These are phyloP conservation scores for Erodium maritimum DNA, from an alignment of 345 rosid species.

Conservation along the genomic window DNA sequence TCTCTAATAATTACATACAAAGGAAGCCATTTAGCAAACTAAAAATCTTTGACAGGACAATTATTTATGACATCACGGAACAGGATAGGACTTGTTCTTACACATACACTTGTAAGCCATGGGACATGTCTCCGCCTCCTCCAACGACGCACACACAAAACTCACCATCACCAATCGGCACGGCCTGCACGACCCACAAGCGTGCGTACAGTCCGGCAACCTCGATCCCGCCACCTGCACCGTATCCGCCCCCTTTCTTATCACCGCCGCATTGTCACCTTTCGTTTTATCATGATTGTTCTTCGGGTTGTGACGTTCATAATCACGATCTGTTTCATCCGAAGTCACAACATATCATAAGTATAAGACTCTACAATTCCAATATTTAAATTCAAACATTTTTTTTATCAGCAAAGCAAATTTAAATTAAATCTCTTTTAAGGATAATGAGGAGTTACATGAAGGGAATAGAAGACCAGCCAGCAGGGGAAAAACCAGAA, in stretches of 20 bases:
- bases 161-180: conserved; percentile 89
- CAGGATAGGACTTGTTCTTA: conserved; percentile 69
- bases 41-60: background rate
- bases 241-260: conserved; percentile 36
- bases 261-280: conserved; percentile 7
- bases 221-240: conserved; percentile 77
- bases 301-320: background rate
- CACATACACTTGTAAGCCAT: conserved; percentile 98
- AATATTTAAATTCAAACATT: no score
- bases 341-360: background rate
- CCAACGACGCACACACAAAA: conserved; percentile 69
- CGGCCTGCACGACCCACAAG: conserved; percentile 86
- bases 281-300: background rate
- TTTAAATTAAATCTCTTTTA: no score
- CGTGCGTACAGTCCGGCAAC: conserved; percentile 81
- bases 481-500: no score
- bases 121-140: conserved; percentile 96
- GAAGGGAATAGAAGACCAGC: no score
- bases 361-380: no score
- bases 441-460: no score
- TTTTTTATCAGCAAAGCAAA: no score
- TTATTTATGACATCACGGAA: conserved; percentile 31
- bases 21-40: background rate
- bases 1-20: background rate
- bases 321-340: conserved; percentile 8